Percentiles rank a stretch among this genome's conserved stretches.
Evolutionary conservation across 2,329 filamentous ascomycete species (phyloP).

Genomic region (Aspergillus sp.): DNA sequence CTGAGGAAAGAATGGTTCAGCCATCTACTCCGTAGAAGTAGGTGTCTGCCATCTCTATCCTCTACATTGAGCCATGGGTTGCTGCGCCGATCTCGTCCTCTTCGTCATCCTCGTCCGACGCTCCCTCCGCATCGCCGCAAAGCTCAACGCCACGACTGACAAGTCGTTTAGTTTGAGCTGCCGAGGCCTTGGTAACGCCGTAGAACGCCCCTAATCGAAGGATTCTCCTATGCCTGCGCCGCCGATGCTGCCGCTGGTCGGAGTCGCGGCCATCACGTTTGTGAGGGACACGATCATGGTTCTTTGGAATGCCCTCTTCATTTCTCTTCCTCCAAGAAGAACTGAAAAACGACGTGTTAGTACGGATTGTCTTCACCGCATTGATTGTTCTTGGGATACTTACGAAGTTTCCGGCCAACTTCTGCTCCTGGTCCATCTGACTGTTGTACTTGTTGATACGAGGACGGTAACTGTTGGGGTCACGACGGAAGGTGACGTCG

Average conservation of each 20-base stretch:
- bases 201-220: conserved; percentile 44
- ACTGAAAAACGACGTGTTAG: conserved; percentile 55
- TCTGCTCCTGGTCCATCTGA: conserved; percentile 98
- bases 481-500: conserved; percentile 97
- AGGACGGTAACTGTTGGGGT: conserved; percentile 92
- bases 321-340: conserved; percentile 91
- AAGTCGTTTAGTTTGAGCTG: conserved; percentile 35
- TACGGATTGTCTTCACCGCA: neutral
- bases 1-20: conserved; percentile 3
- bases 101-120: conserved; percentile 59
- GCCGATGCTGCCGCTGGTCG: conserved; percentile 38
- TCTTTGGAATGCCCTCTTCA: conserved; percentile 65
- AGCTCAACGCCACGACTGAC: conserved; percentile 35
- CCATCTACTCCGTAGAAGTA: neutral
- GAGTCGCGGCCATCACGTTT: conserved; percentile 41
- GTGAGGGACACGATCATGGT: conserved; percentile 44
- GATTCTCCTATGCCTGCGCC: conserved; percentile 37
- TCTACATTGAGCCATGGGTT: neutral
- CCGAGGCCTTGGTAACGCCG: conserved; percentile 49
- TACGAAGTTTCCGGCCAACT: conserved; percentile 87
- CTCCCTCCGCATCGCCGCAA: conserved; percentile 60
- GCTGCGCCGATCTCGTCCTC: conserved; percentile 45
- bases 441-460: conserved; percentile 98
- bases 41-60: neutral
- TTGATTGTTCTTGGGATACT: conserved; percentile 44